phyloP scores from a whole-genome alignment of 352 stramenopile species.

The Phytopythium helicoides region DNA sequence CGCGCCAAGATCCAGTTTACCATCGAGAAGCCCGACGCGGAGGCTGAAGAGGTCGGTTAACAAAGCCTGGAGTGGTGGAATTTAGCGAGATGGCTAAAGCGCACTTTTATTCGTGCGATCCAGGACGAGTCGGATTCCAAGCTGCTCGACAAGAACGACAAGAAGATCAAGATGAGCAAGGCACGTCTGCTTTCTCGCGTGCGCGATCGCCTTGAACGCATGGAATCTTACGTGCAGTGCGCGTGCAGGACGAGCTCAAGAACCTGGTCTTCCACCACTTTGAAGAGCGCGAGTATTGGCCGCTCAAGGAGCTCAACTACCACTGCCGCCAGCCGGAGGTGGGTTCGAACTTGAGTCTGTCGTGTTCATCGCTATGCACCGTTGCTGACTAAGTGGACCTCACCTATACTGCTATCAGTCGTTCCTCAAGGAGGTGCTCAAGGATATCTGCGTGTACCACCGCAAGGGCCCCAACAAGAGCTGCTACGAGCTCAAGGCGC shows the following conservation, averaged over 20 bases:
- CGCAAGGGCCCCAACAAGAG: constrained; percentile 89
- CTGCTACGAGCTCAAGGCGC: constrained; percentile 87
- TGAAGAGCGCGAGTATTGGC: constrained; percentile 84
- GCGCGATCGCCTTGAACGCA: too few relatives aligned
- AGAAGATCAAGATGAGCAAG: constrained; percentile 91
- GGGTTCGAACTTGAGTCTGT: constrained; percentile 1
- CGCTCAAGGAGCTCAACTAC: constrained; percentile 88
- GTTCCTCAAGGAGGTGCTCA: constrained; percentile 86
- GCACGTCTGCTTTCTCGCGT: constrained; percentile 15
- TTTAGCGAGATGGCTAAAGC: too few relatives aligned
- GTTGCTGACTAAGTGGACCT: background rate
- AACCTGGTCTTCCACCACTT: constrained; percentile 88
- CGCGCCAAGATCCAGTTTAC: constrained; percentile 81
- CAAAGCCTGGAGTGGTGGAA: too few relatives aligned
- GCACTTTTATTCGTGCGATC: background rate
- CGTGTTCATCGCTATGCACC: background rate
- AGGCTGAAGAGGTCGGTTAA: constrained; percentile 70
- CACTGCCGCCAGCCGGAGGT: constrained; percentile 88
- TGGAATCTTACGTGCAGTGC: background rate
- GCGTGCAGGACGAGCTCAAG: constrained; percentile 77
- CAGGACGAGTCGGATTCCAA: constrained; percentile 53
- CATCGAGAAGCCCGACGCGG: constrained; percentile 70
- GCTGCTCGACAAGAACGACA: constrained; percentile 68
- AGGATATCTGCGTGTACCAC: constrained; percentile 89
- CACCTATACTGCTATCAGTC: constrained; percentile 33